Evolutionary conservation across 2,329 filamentous ascomycete species (phyloP).

Genomic region (Claviceps cyperi): DNA sequence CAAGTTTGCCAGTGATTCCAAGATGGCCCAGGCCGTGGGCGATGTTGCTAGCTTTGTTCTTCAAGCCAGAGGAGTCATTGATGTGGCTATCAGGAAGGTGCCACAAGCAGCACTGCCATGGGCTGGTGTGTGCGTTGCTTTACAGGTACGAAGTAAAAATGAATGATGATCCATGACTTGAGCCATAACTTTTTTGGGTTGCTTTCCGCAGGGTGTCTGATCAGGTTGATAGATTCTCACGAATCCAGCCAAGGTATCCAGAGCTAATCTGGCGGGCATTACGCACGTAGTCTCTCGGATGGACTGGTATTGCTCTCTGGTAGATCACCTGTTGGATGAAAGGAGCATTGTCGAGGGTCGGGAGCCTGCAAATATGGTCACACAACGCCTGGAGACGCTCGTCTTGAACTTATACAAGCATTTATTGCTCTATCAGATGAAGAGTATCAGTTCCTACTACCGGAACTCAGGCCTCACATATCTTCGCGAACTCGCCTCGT

Average conservation of each 20-base stretch:
- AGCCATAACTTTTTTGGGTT: neutral
- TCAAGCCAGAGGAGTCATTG: constrained; percentile 6
- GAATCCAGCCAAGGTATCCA: constrained; percentile 5
- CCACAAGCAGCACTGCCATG: constrained; percentile 7
- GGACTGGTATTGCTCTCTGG: constrained; percentile 7
- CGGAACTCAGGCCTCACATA: constrained; percentile 6
- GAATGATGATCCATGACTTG: neutral
- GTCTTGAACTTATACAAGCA: constrained; percentile 6
- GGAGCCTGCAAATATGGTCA: constrained; percentile 4
- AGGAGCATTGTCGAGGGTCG: constrained; percentile 5
- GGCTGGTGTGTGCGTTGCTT: constrained; percentile 7
- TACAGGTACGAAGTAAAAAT: constrained; percentile 3
- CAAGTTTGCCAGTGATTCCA: constrained; percentile 7
- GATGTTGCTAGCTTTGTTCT: constrained; percentile 7
- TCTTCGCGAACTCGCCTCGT: constrained; percentile 5
- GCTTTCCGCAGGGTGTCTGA: neutral
- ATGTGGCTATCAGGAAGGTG: constrained; percentile 6
- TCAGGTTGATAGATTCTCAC: constrained; percentile 5
- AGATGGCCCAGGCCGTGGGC: constrained; percentile 5
- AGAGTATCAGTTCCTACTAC: constrained; percentile 7
- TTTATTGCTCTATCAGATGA: constrained; percentile 7
- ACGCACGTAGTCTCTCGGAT: constrained; percentile 7
- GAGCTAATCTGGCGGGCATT: constrained; percentile 5
- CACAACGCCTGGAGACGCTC: constrained; percentile 5
- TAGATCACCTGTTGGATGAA: constrained; percentile 6